A percentile compares a stretch with the other conserved stretches of the same genome.
Evolutionary conservation across 306 rosid species (phyloP).

Genomic region (Luffa acutangula): DNA sequence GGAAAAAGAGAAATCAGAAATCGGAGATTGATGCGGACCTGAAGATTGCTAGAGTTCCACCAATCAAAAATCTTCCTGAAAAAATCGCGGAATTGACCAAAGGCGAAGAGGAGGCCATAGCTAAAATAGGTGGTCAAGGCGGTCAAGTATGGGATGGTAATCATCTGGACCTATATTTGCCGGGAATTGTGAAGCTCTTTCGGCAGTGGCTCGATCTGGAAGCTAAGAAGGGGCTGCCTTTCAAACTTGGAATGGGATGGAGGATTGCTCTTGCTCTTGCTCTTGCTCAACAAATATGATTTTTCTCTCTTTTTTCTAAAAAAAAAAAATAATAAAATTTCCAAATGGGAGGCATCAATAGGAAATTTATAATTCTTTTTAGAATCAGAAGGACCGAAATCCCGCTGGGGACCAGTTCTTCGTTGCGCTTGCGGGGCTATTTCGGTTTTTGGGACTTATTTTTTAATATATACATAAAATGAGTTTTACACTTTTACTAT

Average conservation of each 20-base stretch:
- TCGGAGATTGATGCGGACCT: constrained; percentile 22
- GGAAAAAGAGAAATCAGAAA: not conserved
- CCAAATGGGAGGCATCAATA: not conserved
- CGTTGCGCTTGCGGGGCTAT: no score
- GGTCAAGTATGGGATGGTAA: constrained; percentile 71
- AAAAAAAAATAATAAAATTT: not conserved
- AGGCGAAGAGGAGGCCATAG: constrained; percentile 76
- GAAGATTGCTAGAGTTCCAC: constrained; percentile 49
- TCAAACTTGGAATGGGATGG: not conserved
- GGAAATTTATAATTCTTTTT: not conserved
- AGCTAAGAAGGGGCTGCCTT: not conserved
- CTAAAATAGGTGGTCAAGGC: constrained; percentile 92
- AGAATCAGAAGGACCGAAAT: not conserved
- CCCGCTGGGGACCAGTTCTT: no score
- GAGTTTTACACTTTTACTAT: no score
- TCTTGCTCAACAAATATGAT: not conserved
- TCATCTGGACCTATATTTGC: constrained; percentile 45
- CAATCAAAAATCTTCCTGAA: constrained; percentile 63
- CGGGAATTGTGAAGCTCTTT: constrained; percentile 6
- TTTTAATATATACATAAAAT: no score
- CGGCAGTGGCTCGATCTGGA: constrained; percentile 10
- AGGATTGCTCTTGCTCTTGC: not conserved
- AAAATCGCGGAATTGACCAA: constrained; percentile 81
- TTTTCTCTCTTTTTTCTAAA: not conserved
- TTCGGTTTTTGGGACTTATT: no score